phyloP scores from a whole-genome alignment of 192 early-diverging fungal species.

The Coemansia brasiliensis region DNA sequence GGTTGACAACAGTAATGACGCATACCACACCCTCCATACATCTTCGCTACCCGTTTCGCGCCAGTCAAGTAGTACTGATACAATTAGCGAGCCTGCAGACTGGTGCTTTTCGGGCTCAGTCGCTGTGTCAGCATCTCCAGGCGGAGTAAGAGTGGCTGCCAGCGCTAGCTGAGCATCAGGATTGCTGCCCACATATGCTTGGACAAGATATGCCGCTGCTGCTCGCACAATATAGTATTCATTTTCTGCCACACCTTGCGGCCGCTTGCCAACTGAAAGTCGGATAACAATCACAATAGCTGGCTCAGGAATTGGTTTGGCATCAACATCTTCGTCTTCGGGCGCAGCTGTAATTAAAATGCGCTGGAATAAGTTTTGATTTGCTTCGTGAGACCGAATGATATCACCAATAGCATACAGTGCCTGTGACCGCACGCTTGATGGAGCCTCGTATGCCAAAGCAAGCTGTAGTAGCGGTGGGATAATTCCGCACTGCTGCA shows the following conservation, averaged over 20 bases:
- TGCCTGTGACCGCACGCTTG: slow-evolving; percentile 76
- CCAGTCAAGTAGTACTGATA: slow-evolving; percentile 79
- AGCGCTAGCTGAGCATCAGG: slow-evolving; percentile 85
- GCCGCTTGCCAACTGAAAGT: slow-evolving; percentile 66
- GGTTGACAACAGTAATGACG: slow-evolving; percentile 78
- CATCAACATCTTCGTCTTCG: slow-evolving; percentile 21
- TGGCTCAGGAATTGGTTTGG: slow-evolving; percentile 65
- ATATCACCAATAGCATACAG: slow-evolving; percentile 85
- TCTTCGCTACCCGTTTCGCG: slow-evolving; percentile 63
- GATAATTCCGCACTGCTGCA: slow-evolving; percentile 81
- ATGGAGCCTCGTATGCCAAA: slow-evolving; percentile 72
- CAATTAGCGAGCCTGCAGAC: slow-evolving; percentile 86
- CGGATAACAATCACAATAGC: slow-evolving; percentile 80
- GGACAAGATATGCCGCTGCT: slow-evolving; percentile 80
- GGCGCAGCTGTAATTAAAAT: slow-evolving; percentile 64
- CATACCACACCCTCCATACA: slow-evolving; percentile 88
- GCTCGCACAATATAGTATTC: slow-evolving; percentile 74
- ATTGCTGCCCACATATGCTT: slow-evolving; percentile 81
- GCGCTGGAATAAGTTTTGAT: slow-evolving; percentile 77
- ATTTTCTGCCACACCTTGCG: slow-evolving; percentile 40
- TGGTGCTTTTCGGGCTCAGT: slow-evolving; percentile 46
- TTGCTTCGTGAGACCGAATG: slow-evolving; percentile 70
- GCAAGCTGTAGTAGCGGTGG: slow-evolving; percentile 76
- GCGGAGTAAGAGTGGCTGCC: slow-evolving; percentile 79
- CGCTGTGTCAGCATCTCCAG: slow-evolving; percentile 27